Base-by-base conservation (phyloP, 1,284 basidiomycete species). In the Cryptococcus wingfieldii region DNA sequence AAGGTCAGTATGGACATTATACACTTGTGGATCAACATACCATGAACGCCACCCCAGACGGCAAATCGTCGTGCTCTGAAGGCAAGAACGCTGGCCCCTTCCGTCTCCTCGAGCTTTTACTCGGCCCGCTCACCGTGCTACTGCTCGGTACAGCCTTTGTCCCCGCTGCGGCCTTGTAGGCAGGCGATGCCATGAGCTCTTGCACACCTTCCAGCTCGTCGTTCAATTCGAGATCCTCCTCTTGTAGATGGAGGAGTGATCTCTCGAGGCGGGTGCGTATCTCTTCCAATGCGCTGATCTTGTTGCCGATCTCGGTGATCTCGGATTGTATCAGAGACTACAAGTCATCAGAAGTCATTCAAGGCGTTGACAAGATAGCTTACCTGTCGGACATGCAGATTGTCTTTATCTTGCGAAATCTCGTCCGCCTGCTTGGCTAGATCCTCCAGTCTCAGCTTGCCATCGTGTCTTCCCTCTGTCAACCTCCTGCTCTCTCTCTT, bases 11-110 rank as follows among this genome's bases (percentile, higher is more conserved):
- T 16, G 28, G 16, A 27, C n/a, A 41, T 12, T 5, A 27, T 12
- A 51, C 12, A 12, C 25, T 38, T 28, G 14, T 18, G 14, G 6
- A 19, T 16, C 23, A 3, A 59, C 77, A 61, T 74, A 90, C 90
- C 93, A 99, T 97, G 79, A 99, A 99, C 5, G 95, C 95, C 4
- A 98, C 86, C 4, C 90, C 91, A 6, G 86, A 84, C 5, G 95
- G 96, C 54, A 99, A 80, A 55, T 97, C 92, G 67, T 96, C 92
- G 66, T 99, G 96, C 74, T 98, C 96, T 14, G 91, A 95, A 2
- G 95, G 95, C 57, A 99, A 77, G 80, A 99, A 98, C 8, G 90
- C 89, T 0, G 95, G 94, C 0, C 92, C 89, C 86, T 64, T 62
- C 38, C 63, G 60, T 42, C 71, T 57, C 61, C 65, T 74, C 50